Base-by-base conservation (phyloP, 805 yeast genomes). In the Starmerella bombicola region DNA sequence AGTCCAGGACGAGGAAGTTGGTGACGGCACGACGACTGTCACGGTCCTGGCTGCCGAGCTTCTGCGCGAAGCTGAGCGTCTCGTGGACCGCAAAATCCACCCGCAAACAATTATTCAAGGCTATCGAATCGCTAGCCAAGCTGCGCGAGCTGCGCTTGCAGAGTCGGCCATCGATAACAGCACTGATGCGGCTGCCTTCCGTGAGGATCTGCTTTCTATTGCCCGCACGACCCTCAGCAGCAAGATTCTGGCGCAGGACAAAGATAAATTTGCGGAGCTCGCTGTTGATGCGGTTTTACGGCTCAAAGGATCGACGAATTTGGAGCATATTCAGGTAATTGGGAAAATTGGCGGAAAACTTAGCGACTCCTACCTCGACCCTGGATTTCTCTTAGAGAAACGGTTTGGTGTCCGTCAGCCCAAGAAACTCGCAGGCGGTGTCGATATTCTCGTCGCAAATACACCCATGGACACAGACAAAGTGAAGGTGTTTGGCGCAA, bases 101-200 rank as follows among this genome's bases (percentile, higher is more conserved):
- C 98, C 99, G 30, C 97, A 88, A 63, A 88, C 96, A 4, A 88
- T 91, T 56, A 85, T 91, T 50, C 94, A 84, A 60, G 99, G 99
- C 41, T 91, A 71, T 64, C 72, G 97, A 63, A 74, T 84, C 50
- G 98, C 96, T 3, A 68, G 84, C 16, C 69, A 70, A 41, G 84
- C 84, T n/a, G 95, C 98, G 1, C 62, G 88, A 28, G 67, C 61
- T 8, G 85, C 94, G n/a, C 71, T 91, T 54, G 80, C 76, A 47
- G 70, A 69, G 44, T 67, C 74, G 31, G 86, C 97, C 0, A 76
- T 80, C 20, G 86, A 91, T 59, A 73, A 80, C 55, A 75, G 77
- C 41, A 52, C 59, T 15, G 65, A 80, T 55, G 51, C 65, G 19
- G 79, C 66, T 26, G 62, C 64, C 47, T 84, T 81, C 68, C 74